phyloP scores from a whole-genome alignment of 2,329 filamentous ascomycete species.

The Botryosphaeria dothidea region DNA sequence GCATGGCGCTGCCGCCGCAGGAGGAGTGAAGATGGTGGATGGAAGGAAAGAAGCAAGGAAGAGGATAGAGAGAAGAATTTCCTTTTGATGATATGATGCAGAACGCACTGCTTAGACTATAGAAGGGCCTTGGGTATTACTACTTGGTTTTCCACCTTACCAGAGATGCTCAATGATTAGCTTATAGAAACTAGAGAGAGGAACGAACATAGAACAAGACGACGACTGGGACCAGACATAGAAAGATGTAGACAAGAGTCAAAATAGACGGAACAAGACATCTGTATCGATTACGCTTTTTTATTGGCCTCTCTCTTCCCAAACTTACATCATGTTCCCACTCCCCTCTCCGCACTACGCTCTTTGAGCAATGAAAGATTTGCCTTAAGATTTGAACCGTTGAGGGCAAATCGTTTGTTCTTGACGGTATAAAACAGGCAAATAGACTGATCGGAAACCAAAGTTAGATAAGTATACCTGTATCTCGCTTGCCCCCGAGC shows the following conservation, averaged over 20 bases:
- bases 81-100: not conserved
- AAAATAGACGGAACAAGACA: constrained; percentile 9
- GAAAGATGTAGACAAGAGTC: not conserved
- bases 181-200: constrained; percentile 46
- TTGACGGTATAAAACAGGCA: constrained; percentile 14
- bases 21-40: no score
- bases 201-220: constrained; percentile 48
- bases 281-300: constrained; percentile 12
- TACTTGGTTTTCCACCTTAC: not conserved
- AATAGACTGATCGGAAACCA: constrained; percentile 7
- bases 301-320: not conserved
- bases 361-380: not conserved
- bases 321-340: not conserved
- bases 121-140: not conserved
- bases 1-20: constrained; percentile 16
- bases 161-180: not conserved
- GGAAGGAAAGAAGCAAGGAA: not conserved
- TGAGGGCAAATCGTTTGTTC: constrained; percentile 13
- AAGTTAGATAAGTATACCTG: constrained; percentile 17
- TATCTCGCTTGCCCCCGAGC: not conserved
- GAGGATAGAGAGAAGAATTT: no score
- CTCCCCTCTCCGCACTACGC: not conserved
- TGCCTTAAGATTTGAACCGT: constrained; percentile 12
- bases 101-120: not conserved
- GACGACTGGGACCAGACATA: not conserved